Conservation (phyloP, 768 basidiomycete genomes). For the Stropharia rugosoannulata region DNA sequence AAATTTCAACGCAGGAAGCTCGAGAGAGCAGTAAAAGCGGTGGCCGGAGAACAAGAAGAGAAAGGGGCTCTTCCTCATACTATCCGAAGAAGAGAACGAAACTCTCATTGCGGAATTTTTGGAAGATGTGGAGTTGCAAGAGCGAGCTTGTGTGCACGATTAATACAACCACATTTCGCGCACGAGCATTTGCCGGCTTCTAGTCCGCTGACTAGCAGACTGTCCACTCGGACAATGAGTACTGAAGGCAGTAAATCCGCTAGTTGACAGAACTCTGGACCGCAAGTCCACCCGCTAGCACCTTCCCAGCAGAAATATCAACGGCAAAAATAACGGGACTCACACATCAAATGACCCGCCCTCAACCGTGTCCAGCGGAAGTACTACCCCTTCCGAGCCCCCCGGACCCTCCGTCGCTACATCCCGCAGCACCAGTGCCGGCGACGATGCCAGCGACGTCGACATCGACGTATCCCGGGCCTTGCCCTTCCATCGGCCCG, state of each 20-base stretch:
- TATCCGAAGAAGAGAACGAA: too few species aligned
- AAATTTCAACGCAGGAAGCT: too few species aligned
- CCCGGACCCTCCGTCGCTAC: conserved; percentile 38
- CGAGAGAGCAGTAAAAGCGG: too few species aligned
- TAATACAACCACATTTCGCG: not conserved
- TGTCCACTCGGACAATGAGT: too few species aligned
- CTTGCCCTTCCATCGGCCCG: too few species aligned
- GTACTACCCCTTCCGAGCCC: conserved; percentile 52
- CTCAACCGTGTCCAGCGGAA: conserved; percentile 56
- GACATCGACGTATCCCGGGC: too few species aligned
- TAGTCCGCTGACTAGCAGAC: too few species aligned
- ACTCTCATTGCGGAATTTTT: too few species aligned
- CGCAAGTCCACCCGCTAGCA: not conserved
- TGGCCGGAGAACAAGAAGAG: too few species aligned
- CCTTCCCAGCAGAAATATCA: not conserved
- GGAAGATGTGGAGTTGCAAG: not conserved
- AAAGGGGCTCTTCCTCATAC: too few species aligned
- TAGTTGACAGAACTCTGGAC: not conserved
- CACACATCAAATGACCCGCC: conserved; percentile 59
- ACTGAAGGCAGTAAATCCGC: not conserved
- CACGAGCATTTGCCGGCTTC: too few species aligned
- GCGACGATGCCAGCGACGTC: too few species aligned
- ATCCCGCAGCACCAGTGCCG: conserved; percentile 3
- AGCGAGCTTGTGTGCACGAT: not conserved
- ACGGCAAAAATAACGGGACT: conserved; percentile 27